Evolutionary conservation across 164 flowering plant species (phyloP).

Genomic region (Brasenia schreberi): DNA sequence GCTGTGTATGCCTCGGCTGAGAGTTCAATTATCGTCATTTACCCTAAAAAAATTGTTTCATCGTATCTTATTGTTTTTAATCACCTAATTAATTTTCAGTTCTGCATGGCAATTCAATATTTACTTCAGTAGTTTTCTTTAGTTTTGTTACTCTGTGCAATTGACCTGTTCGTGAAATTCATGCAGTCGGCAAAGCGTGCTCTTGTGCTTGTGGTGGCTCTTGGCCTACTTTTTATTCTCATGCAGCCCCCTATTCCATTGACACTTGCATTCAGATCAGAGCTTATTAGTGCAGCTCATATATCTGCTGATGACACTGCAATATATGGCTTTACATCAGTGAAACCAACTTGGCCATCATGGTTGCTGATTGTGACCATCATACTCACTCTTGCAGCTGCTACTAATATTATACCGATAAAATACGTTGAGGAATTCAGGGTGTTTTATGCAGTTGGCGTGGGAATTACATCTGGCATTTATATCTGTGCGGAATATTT

Average conservation of each 20-base stretch:
- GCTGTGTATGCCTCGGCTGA: no score
- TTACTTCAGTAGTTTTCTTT: no score
- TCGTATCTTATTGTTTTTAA: no score
- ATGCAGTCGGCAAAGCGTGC: slow-evolving; percentile 88
- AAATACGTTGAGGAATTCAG: slow-evolving; percentile 85
- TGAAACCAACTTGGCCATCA: slow-evolving; percentile 95
- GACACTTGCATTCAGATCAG: slow-evolving; percentile 77
- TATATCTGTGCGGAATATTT: slow-evolving; percentile 90
- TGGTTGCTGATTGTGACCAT: slow-evolving; percentile 84
- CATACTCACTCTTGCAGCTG: slow-evolving; percentile 71
- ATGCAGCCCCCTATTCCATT: slow-evolving; percentile 88
- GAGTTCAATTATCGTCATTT: no score
- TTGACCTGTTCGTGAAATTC: no score
- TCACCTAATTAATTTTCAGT: no score
- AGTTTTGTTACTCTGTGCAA: no score
- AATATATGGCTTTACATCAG: slow-evolving; percentile 72
- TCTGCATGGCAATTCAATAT: no score
- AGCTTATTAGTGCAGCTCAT: slow-evolving; percentile 68
- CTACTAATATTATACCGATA: slow-evolving; percentile 75
- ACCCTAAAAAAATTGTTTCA: no score
- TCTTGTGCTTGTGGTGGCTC: slow-evolving; percentile 73
- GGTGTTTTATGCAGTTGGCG: slow-evolving; percentile 58
- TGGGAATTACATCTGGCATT: slow-evolving; percentile 78
- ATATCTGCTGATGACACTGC: slow-evolving; percentile 85
- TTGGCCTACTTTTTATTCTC: slow-evolving; percentile 65